These are phyloP conservation scores for Cyberlindnera xylosilytica DNA, from an alignment of 805 yeast genomes.

Conservation along the genomic window DNA sequence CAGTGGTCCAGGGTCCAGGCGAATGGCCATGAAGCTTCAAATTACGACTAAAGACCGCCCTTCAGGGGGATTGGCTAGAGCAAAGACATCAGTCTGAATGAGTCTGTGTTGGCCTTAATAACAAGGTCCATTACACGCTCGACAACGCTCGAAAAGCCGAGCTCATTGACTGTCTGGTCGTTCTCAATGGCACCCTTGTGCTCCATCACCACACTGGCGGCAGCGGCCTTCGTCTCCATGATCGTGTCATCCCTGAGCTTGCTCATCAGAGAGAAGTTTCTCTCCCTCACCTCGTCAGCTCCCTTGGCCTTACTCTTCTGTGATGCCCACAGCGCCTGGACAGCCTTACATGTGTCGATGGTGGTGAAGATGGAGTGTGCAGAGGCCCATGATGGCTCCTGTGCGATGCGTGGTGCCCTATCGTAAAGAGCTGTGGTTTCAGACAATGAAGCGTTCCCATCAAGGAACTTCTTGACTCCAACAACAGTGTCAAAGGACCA, in stretches of 20 bases:
- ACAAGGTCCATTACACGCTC: conserved; percentile 21
- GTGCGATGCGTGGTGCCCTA: conserved; percentile 13
- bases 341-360: conserved; percentile 20
- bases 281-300: conserved; percentile 17
- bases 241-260: conserved; percentile 20
- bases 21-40: too few species aligned
- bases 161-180: conserved; percentile 9
- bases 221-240: conserved; percentile 9
- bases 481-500: conserved; percentile 22
- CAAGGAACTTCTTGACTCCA: conserved; percentile 8
- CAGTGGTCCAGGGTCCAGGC: too few species aligned
- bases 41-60: too few species aligned
- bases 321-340: conserved; percentile 15
- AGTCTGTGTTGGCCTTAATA: conserved; percentile 18
- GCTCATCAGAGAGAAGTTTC: conserved; percentile 14
- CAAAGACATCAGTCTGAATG: conserved; percentile 21
- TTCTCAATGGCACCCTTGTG: conserved; percentile 2
- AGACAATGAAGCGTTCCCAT: background rate
- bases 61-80: too few species aligned
- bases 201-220: background rate
- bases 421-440: conserved; percentile 6
- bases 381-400: conserved; percentile 19
- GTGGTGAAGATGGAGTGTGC: conserved; percentile 17
- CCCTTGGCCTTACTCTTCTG: conserved; percentile 5
- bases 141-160: conserved; percentile 11